These are phyloP conservation scores for Botrytis aclada DNA, from an alignment of 2,329 filamentous ascomycete species.

Conservation along the genomic window DNA sequence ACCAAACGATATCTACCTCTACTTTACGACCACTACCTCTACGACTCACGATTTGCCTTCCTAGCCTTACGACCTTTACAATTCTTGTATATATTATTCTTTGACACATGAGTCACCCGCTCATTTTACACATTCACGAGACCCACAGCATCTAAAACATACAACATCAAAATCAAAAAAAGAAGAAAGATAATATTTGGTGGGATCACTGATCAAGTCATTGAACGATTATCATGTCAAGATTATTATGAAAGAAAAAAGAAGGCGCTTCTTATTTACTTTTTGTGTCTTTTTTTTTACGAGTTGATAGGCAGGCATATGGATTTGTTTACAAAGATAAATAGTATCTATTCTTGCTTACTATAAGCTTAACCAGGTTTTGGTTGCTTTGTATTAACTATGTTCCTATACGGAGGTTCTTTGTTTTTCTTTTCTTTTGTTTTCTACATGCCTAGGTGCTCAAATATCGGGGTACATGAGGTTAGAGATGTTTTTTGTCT, in stretches of 20 bases:
- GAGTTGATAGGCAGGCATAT: slow-evolving; percentile 1
- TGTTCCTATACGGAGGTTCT: not conserved
- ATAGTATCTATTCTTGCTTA: slow-evolving; percentile 16
- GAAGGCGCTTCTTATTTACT: slow-evolving; percentile 12
- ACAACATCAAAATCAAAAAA: slow-evolving; percentile 21
- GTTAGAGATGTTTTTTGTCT: slow-evolving; percentile 14
- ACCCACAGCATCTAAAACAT: slow-evolving; percentile 15
- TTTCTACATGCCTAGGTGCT: slow-evolving; percentile 5
- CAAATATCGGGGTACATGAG: slow-evolving; percentile 1
- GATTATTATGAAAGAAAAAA: slow-evolving; percentile 20
- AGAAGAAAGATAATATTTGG: slow-evolving; percentile 1
- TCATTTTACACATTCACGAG: slow-evolving; percentile 36
- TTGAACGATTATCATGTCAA: slow-evolving; percentile 21
- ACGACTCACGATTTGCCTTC: slow-evolving; percentile 27
- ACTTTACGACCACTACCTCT: slow-evolving; percentile 19
- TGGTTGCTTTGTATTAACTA: slow-evolving; percentile 22
- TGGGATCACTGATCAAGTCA: slow-evolving; percentile 11
- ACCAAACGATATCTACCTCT: slow-evolving; percentile 19
- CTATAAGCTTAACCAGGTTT: slow-evolving; percentile 20
- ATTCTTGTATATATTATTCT: slow-evolving; percentile 32
- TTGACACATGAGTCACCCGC: slow-evolving; percentile 13
- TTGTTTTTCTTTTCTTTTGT: slow-evolving; percentile 5
- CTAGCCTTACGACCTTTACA: slow-evolving; percentile 24
- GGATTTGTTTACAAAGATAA: slow-evolving; percentile 11
- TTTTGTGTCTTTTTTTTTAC: slow-evolving; percentile 16